Base-by-base conservation (phyloP, 371 early-diverging fungal genomes). In the Rhizopus stolonifer region DNA sequence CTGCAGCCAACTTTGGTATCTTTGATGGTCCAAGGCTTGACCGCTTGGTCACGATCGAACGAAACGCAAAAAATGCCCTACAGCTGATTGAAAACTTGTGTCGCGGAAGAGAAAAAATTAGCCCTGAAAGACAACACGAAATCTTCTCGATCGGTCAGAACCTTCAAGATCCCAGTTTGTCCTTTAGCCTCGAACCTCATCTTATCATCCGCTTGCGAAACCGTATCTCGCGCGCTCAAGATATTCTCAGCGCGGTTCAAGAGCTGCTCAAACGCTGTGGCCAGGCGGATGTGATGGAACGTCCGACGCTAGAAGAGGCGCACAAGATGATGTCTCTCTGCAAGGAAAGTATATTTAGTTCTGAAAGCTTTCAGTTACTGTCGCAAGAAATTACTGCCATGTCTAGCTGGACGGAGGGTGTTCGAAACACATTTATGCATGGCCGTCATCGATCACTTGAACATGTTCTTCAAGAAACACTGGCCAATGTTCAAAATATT, bases 371-470 rank as follows among this genome's bases (percentile, higher is more conserved):
- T 13, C 15, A 58, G 39, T 17, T 23, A 11, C 24, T 63, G 5
- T 32, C 50, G 19, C 25, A 34, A 22, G 64, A 32, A 13, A 4
- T 58, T 10, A 15, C 49, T 0, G 43, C 45, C 4, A 45, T 46
- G 25, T 33, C 45, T 9, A 7, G 26, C 6, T 63, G 64, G 64
- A 58, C 49, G n/a, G 64, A 58, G 26, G 24, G 40, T 19, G 51
- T 58, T 6, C 21, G 64, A 22, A 14, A 29, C 1, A 51, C 52
- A 8, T 54, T 63, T 42, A 63, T 63, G 64, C 53, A 54, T 6
- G 64, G 64, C 11, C 45, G 58, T 19, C 64, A 63, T 49, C 58
- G 54, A 25, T 49, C 54, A 15, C 14, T 63, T 4, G 64, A 63
- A 9, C 26, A 49, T 5, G 51, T 58, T 3, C 31, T 63, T 8